Evolutionary conservation across 1,139 yeast species (phyloP), one percentile per base, ranked within the genome.

Genomic region (Scheffersomyces lignicola): DNA sequence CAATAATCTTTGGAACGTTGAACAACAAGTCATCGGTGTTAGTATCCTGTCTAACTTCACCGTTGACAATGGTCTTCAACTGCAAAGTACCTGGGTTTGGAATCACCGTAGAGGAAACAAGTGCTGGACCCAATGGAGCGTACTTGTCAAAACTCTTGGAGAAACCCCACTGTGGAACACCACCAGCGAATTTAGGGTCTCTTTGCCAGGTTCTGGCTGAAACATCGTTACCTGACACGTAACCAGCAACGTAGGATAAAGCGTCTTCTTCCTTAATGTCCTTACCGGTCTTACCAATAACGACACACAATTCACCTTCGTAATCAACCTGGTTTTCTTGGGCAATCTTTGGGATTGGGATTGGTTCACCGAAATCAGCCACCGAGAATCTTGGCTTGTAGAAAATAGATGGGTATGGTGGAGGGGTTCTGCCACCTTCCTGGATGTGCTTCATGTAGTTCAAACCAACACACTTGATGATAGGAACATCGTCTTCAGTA

Each of bases 161-260:
- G 1, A 65, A 41, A 3, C 73, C 56, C 68, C 76, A 76, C 46
- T 76, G 81, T 21, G 76, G 66, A 2, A 75, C 75, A 21, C 76
- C 75, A 31, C 48, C 48, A 10, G 48, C 47, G 25, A 31, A 37
- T 21, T 34, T 31, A 10, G 45, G 47, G 26, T 63, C 56, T 29
- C 60, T 52, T 44, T 75, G 80, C 80, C 80, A 74, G 15, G 65
- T 65, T 40, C 81, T 58, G 43, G 74, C 78, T 5, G 78, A 71
- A 13, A 76, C 71, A 46, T 76, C 82, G 49, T 76, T 74, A 9
- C 80, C 80, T 16, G 66, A 66, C 3, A 76, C 54, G 47, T 73
- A 76, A 3, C 82, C 82, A 18, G 74, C 51, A 3, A 76, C 73
- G 40, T 73, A 63, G 32, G 65, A 58, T 34, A 68, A 51, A 2